Conservation (phyloP, 1,284 basidiomycete genomes). For the Boletus semigastroideus region DNA sequence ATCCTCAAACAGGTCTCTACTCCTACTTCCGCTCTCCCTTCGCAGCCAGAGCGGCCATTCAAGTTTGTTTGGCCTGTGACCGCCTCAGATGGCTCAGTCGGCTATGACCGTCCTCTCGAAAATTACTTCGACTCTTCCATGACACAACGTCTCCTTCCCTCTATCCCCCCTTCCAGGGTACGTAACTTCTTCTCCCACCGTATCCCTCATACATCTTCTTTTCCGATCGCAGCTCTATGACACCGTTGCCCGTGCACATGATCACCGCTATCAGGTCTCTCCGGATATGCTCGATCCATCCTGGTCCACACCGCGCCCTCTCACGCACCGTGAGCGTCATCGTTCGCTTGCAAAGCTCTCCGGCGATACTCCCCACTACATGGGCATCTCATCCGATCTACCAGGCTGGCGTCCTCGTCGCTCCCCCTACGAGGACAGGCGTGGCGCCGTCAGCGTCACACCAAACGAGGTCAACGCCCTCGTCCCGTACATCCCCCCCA, state of each 20-base stretch:
- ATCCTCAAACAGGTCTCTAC: conserved; percentile 5
- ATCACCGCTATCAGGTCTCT: conserved; percentile 16
- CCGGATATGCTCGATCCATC: conserved; percentile 18
- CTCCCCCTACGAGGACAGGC: conserved; percentile 26
- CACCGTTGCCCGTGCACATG: conserved; percentile 27
- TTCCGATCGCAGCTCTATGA: conserved; percentile 27
- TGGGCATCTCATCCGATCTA: conserved; percentile 24
- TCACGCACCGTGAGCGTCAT: conserved; percentile 14
- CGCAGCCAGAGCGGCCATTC: conserved; percentile 10
- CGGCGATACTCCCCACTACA: conserved; percentile 20
- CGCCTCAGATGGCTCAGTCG: conserved; percentile 13
- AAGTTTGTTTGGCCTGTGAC: conserved; percentile 11
- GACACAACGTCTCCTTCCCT: conserved; percentile 15
- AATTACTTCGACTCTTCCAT: conserved; percentile 29
- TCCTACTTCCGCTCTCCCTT: conserved; percentile 14
- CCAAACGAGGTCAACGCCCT: conserved; percentile 30
- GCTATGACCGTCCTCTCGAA: conserved; percentile 24
- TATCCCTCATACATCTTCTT: not conserved
- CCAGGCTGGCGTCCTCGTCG: conserved; percentile 26
- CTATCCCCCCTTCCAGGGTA: conserved; percentile 14
- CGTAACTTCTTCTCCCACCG: not conserved
- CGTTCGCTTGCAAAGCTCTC: conserved; percentile 12
- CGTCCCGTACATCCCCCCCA: conserved; percentile 24
- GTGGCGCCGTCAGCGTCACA: conserved; percentile 20
- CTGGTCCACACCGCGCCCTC: conserved; percentile 10